Percentiles rank a stretch among this genome's conserved stretches.
Conservation (phyloP, 257 asterid species). For the Rauvolfia tetraphylla region DNA sequence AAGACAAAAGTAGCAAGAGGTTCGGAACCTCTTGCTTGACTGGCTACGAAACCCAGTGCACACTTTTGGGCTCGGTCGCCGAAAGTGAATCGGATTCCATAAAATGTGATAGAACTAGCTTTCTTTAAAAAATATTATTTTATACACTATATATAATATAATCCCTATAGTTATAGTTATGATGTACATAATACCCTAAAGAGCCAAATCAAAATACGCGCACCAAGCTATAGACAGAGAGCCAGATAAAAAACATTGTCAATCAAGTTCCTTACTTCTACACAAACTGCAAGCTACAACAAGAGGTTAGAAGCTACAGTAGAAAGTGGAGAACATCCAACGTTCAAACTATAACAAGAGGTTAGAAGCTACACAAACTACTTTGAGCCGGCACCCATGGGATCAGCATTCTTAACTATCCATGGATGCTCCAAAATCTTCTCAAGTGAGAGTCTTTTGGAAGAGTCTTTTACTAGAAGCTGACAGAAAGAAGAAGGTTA, state of each 20-base stretch:
- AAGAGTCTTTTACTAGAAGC: slow-evolving; percentile 93
- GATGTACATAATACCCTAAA: too few species aligned
- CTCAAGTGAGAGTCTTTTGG: slow-evolving; percentile 72
- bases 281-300: background rate
- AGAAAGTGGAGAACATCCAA: background rate
- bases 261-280: background rate
- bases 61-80: too few species aligned
- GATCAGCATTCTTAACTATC: slow-evolving; percentile 60
- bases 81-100: too few species aligned
- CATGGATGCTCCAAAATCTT: slow-evolving; percentile 85
- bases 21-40: too few species aligned
- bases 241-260: background rate
- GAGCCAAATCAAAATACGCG: too few species aligned
- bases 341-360: background rate
- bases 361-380: slow-evolving; percentile 18
- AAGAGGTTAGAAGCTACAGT: background rate
- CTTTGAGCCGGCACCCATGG: slow-evolving; percentile 39
- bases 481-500: slow-evolving; percentile 29
- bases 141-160: too few species aligned
- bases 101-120: too few species aligned
- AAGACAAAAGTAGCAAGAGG: too few species aligned
- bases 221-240: too few species aligned
- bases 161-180: too few species aligned
- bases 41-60: too few species aligned
- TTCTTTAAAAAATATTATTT: too few species aligned